Evolutionary conservation across 345 rosid genomes (phyloP).

Genomic region (Excoecaria agallocha): DNA sequence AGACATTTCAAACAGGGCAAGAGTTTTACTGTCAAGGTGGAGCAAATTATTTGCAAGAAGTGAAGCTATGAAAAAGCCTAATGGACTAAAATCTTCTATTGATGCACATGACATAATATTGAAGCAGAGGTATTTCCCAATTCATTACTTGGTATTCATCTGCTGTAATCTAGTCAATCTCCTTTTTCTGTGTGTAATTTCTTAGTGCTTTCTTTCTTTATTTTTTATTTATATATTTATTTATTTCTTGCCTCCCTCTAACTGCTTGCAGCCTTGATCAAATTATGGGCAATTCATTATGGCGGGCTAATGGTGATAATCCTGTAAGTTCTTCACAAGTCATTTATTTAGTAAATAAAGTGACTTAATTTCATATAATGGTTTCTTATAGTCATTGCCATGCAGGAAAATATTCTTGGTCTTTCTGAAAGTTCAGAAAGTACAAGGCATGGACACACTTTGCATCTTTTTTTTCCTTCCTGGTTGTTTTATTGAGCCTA

Average conservation of each 20-base stretch:
- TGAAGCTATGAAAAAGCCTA: constrained; percentile 65
- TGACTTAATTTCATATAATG: constrained; percentile 3
- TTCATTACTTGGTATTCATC: constrained; percentile 8
- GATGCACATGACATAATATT: constrained; percentile 66
- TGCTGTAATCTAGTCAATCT: too few relatives aligned
- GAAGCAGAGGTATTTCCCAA: constrained; percentile 69
- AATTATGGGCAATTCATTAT: constrained; percentile 67
- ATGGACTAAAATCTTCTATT: constrained; percentile 53
- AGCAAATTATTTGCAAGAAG: constrained; percentile 77
- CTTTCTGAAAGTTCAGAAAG: constrained; percentile 52
- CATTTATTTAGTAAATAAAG: constrained; percentile 8
- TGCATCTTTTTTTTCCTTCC: too few relatives aligned
- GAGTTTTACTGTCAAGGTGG: constrained; percentile 81
- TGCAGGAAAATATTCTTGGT: constrained; percentile 61
- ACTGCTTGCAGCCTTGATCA: constrained; percentile 66
- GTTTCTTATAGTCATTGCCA: constrained; percentile 24
- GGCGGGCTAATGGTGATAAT: constrained; percentile 44
- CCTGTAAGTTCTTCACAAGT: constrained; percentile 49
- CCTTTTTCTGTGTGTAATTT: background rate
- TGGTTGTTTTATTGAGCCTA: constrained; percentile 14
- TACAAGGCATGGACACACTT: constrained; percentile 44
- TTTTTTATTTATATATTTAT: too few relatives aligned
- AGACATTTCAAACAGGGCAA: constrained; percentile 99
- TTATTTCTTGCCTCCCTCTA: constrained; percentile 17
- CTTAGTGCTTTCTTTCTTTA: background rate